Percentiles rank a stretch among this genome's conserved stretches.
Evolutionary conservation across 345 rosid genomes (phyloP).

Genomic region (Eucalyptus regnans): DNA sequence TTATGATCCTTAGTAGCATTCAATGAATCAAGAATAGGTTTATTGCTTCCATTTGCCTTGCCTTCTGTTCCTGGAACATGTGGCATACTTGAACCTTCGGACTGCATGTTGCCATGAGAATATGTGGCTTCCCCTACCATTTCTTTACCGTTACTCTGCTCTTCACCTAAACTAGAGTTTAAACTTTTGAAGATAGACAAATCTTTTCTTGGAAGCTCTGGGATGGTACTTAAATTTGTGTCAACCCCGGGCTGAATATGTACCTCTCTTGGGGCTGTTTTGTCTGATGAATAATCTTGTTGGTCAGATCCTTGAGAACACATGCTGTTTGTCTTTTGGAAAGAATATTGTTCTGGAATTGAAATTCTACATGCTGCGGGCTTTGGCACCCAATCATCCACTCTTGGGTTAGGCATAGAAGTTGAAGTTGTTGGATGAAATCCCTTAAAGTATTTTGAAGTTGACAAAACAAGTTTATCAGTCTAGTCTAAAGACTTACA

Average conservation of each 20-base stretch:
- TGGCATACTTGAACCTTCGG: background rate
- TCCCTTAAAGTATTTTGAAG: too few species aligned
- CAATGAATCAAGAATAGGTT: constrained; percentile 2
- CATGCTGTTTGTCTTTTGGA: background rate
- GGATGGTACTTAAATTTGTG: background rate
- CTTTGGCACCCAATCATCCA: background rate
- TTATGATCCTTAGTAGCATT: background rate
- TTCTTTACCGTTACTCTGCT: constrained; percentile 1
- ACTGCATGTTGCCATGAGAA: background rate
- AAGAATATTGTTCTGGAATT: background rate
- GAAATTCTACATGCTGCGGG: background rate
- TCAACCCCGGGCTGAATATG: background rate
- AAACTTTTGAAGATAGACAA: constrained; percentile 2
- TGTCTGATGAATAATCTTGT: background rate
- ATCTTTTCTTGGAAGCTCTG: constrained; percentile 1
- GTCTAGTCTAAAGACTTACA: too few species aligned
- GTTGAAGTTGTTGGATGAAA: too few species aligned
- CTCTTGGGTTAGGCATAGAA: background rate
- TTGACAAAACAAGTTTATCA: too few species aligned
- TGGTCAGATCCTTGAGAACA: constrained; percentile 4
- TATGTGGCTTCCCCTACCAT: background rate
- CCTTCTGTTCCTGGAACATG: constrained; percentile 3
- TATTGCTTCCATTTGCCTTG: constrained; percentile 10
- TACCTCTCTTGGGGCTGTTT: background rate
- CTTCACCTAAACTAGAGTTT: constrained; percentile 2